Base-by-base conservation (phyloP, 345 rosid genomes). In the Gossypium longicalyx region DNA sequence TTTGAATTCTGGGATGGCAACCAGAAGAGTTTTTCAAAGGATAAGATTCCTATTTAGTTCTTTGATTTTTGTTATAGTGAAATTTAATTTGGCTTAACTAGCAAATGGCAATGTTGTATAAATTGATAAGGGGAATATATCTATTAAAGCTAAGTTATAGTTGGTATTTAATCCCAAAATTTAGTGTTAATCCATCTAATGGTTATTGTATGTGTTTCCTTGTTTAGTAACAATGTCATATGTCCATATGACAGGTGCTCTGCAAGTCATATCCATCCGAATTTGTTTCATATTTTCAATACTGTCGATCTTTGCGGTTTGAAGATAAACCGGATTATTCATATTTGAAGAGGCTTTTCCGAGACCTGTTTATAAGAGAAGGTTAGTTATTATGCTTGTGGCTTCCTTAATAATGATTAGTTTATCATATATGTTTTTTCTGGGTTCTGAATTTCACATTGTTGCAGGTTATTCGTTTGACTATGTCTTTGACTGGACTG, bases 291-390 rank as follows among this genome's bases (percentile, higher is more conserved):
- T 91, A 91, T 75, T 91, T 91, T 72, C 97, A 91, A 54, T 91
- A 87, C 62, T 89, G 96, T 75, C 93, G 96, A 20, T 84, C 93
- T 48, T 78, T 91, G 80, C 84, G 89, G 69, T 91, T 91, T 77
- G 93, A 91, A 67, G 96, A 91, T 81, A 91, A 87, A 78, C 96
- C 96, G 25, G 96, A 91, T 74, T 91, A 91, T 83, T 89, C 96
- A 64, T 87, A 91, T 84, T 85, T 91, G 79, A 91, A 91, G 86
- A 91, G 90, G 82, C 91, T 91, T 70, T 91, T 89, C 80, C 89
- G 91, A 13, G 97, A 89, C 79, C 84, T 91, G 80, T 91, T 91
- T 83, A 91, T 89, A 66, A 87, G 93, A 77, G 93, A 91, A 86
- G 96, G 97, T 89, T 73, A 23, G 60, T 61, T 57, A 16, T 27